These are phyloP conservation scores for Dovyalis caffra DNA, from an alignment of 345 rosid genomes.

Conservation along the genomic window DNA sequence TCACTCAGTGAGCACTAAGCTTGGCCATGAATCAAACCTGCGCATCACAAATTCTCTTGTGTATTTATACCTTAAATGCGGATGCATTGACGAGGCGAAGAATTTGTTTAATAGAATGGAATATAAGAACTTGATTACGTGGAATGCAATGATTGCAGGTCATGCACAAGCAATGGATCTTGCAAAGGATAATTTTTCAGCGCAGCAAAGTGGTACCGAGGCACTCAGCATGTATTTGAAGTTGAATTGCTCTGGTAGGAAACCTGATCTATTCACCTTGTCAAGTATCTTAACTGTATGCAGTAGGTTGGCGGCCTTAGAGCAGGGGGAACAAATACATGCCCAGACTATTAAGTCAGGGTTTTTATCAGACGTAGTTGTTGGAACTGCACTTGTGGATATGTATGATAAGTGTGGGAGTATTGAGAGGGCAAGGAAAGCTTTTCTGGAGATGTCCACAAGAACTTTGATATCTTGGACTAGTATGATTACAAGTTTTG, in stretches of 20 bases:
- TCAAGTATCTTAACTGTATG: constrained; percentile 55
- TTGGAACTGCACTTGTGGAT: constrained; percentile 52
- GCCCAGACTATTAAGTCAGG: constrained; percentile 49
- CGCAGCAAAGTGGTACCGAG: constrained; percentile 38
- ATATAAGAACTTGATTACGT: constrained; percentile 44
- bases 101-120: constrained; percentile 32
- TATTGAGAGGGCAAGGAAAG: constrained; percentile 43
- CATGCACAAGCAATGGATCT: constrained; percentile 49
- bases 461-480: constrained; percentile 63
- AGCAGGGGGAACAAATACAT: constrained; percentile 58
- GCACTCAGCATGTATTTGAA: constrained; percentile 40
- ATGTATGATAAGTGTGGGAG: constrained; percentile 64
- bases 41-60: constrained; percentile 40
- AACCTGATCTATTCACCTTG: constrained; percentile 50
- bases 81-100: constrained; percentile 39
- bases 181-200: constrained; percentile 36
- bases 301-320: constrained; percentile 38
- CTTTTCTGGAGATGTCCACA: constrained; percentile 48
- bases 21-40: constrained; percentile 34
- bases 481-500: constrained; percentile 47
- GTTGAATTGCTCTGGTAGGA: constrained; percentile 34
- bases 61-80: constrained; percentile 53
- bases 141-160: constrained; percentile 63
- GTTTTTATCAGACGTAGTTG: constrained; percentile 40
- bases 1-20: constrained; percentile 43